phyloP scores from a whole-genome alignment of 2,329 filamentous ascomycete genomes.

The Fusarium veterinarium region DNA sequence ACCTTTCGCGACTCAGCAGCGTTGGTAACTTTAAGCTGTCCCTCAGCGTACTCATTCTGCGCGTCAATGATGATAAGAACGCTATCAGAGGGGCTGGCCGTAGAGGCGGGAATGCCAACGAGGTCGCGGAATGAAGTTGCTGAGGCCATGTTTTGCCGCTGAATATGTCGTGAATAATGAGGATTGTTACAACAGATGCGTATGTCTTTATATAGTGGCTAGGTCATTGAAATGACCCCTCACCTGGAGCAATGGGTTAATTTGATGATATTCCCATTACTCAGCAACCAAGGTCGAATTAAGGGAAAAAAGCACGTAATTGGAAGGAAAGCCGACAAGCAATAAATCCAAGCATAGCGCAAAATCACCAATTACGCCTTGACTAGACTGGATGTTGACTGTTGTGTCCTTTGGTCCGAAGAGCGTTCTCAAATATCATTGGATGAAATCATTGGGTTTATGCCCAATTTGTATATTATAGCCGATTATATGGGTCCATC shows the following conservation, averaged over 20 bases:
- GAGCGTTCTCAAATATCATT: background rate
- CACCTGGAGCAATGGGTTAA: background rate
- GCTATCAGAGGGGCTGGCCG: conserved; percentile 67
- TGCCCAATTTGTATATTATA: background rate
- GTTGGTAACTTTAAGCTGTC: conserved; percentile 66
- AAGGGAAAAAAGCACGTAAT: background rate
- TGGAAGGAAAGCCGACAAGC: background rate
- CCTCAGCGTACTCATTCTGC: conserved; percentile 75
- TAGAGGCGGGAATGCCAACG: conserved; percentile 65
- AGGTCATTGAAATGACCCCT: background rate
- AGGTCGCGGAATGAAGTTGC: conserved; percentile 17
- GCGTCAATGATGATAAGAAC: conserved; percentile 76
- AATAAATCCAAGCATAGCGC: background rate
- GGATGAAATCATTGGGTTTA: background rate
- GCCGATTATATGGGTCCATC: background rate
- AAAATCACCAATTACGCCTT: background rate
- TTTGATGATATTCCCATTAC: background rate
- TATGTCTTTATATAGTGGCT: background rate
- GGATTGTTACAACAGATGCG: no score
- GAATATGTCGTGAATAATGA: no score
- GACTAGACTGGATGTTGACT: background rate
- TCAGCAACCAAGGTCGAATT: background rate
- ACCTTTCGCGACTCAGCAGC: conserved; percentile 64
- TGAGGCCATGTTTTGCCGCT: background rate
- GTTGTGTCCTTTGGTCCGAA: conserved; percentile 13